A percentile compares a stretch with the other conserved stretches of the same genome.
Conservation (phyloP, 2,329 filamentous ascomycete species). For the Eutypa lata region DNA sequence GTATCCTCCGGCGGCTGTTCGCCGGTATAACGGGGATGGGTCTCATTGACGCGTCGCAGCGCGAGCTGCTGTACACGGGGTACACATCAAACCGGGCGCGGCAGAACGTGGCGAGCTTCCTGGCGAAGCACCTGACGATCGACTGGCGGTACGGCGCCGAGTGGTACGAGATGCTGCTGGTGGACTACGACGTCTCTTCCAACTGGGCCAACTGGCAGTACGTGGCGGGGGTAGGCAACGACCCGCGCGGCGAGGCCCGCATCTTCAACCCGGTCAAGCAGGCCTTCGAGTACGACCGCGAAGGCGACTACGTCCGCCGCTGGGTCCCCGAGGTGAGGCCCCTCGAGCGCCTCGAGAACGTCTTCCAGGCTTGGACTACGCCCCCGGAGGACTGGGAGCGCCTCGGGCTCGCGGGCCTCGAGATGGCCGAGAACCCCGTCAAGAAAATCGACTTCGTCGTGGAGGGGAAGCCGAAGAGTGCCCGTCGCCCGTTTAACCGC, state of each 20-base stretch:
- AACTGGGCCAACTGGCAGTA: constrained; percentile 89
- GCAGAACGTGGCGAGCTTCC: constrained; percentile 73
- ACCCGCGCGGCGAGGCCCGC: constrained; percentile 67
- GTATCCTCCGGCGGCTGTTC: constrained; percentile 56
- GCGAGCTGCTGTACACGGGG: constrained; percentile 71
- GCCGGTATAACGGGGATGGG: constrained; percentile 71
- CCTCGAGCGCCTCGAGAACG: constrained; percentile 50
- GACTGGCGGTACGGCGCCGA: constrained; percentile 81
- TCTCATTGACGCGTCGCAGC: constrained; percentile 73
- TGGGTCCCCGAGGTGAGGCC: constrained; percentile 68
- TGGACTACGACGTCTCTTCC: constrained; percentile 72
- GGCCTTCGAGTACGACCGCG: constrained; percentile 70
- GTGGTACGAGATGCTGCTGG: constrained; percentile 74
- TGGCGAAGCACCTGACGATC: constrained; percentile 69
- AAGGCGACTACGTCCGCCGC: constrained; percentile 65
- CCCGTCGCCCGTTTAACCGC: constrained; percentile 30
- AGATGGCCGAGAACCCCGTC: constrained; percentile 66
- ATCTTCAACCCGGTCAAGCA: constrained; percentile 83
- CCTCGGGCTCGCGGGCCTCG: constrained; percentile 52
- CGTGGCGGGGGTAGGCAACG: constrained; percentile 74
- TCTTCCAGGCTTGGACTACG: constrained; percentile 71
- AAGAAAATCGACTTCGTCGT: constrained; percentile 63
- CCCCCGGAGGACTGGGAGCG: constrained; percentile 54
- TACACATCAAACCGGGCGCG: constrained; percentile 75
- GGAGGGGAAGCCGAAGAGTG: constrained; percentile 43